Base-by-base conservation (phyloP, 2,329 filamentous ascomycete genomes). In the Emergomyces africanus region DNA sequence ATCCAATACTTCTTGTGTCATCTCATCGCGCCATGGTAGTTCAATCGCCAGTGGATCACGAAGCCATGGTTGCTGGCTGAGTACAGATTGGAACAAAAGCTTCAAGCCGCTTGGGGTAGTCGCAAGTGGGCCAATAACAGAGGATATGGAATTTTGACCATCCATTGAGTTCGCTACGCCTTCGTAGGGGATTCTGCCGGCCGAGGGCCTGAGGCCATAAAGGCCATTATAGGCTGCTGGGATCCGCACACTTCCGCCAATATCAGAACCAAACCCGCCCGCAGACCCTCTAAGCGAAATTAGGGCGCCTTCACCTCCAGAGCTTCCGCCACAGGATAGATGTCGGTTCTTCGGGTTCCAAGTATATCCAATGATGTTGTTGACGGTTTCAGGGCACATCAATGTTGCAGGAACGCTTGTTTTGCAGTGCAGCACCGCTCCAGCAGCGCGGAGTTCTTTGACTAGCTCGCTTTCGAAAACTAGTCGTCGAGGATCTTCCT, bases 31-130 rank as follows among this genome's bases (percentile, higher is more conserved):
- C 80, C 85, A 89, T 0, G 85, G 86, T 0, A 89, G 74, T 23
- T 86, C 83, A 46, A 83, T 71, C 0, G 85, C 83, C 0, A 84
- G 72, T 0, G 86, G 85, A 67, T 89, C 86, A 62, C 81, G 72
- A 1, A 83, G 70, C 87, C 86, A 89, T 0, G 86, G 86, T 57
- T 82, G 65, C 37, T 78, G 78, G 14, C 73, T 74, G 1, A 90
- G 71, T 1, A 88, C 67, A 0, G 79, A 72, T 64, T 82, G 78
- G 1, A 83, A 76, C 1, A 84, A 66, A 2, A 88, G 70, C 44
- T 77, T 78, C 14, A 88, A 65, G 0, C 78, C 79, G 1, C 76
- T 74, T 1, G 80, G 71, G 0, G 80, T 83, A 0, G 79, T 80
- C 0, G 81, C 81, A 15, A 90, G 68, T 0, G 84, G 83, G 0